A percentile compares a stretch with the other conserved stretches of the same genome.
Evolutionary conservation across 768 basidiomycete genomes (phyloP).

Genomic region (Mycena vulgaris): DNA sequence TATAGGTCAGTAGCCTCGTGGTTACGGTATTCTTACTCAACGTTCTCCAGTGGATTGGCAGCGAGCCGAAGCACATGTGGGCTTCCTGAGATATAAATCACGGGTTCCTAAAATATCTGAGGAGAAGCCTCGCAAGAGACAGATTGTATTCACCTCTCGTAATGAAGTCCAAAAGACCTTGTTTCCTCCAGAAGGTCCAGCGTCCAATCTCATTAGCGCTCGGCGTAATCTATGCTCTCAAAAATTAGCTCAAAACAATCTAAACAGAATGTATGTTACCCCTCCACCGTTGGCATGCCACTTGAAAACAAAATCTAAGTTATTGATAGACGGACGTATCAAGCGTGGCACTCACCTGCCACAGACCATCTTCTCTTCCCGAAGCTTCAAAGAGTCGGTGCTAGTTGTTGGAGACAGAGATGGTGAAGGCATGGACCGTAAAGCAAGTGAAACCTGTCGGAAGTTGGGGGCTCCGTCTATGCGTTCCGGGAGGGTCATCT

Average conservation of each 20-base stretch:
- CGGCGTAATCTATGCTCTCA: slow-evolving; percentile 72
- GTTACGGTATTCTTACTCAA: slow-evolving; percentile 75
- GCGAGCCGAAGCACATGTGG: slow-evolving; percentile 93
- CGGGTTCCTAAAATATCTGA: slow-evolving; percentile 79
- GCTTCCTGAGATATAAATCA: slow-evolving; percentile 88
- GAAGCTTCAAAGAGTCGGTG: slow-evolving; percentile 53
- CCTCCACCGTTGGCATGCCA: slow-evolving; percentile 96
- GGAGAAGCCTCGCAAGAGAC: neutral
- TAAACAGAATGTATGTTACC: slow-evolving; percentile 58
- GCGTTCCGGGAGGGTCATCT: slow-evolving; percentile 95
- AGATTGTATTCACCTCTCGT: slow-evolving; percentile 73
- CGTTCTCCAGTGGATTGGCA: slow-evolving; percentile 92
- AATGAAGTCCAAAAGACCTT: slow-evolving; percentile 95
- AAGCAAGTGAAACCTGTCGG: slow-evolving; percentile 81
- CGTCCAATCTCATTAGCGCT: slow-evolving; percentile 85
- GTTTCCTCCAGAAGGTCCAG: slow-evolving; percentile 82
- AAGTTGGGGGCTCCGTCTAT: slow-evolving; percentile 97
- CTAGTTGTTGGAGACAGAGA: slow-evolving; percentile 48
- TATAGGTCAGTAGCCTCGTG: neutral
- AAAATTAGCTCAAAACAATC: slow-evolving; percentile 8
- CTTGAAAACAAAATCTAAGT: slow-evolving; percentile 54
- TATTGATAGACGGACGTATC: neutral
- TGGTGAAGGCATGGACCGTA: slow-evolving; percentile 53
- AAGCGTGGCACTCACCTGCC: slow-evolving; percentile 70
- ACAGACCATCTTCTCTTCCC: slow-evolving; percentile 76